Base-by-base conservation (phyloP, 257 asterid species). In the Vinca minor region DNA sequence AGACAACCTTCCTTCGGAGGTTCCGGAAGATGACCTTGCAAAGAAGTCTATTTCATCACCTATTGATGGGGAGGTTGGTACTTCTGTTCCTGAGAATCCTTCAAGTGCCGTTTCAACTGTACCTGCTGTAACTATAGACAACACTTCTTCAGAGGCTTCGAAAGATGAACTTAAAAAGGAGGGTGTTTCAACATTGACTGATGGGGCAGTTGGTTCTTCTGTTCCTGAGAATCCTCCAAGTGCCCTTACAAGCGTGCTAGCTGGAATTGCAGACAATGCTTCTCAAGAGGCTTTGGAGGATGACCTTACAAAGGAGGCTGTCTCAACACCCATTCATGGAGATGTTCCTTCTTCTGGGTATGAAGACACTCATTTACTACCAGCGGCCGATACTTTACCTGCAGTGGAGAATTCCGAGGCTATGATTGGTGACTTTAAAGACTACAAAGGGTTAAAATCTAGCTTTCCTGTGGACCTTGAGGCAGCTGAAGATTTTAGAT, bases 231-330 rank as follows among this genome's bases (percentile, higher is more conserved):
- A 54, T 54, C 60, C 1, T 28, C 35, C n/a, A 10, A 12, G 18
- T 3, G 10, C 42, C 10, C 3, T 38, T 38, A 4, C 10, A 38
- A 38, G 8, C 9, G 46, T 41, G 3, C 46, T 9, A 10, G 42
- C 46, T 41, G 46, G 46, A 57, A 67, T 62, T 3, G 72, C 58
- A 2, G 23, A 35, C 2, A 55, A 55, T 65, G 47, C 70, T 60
- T 25, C 67, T 18, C 42, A 38, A 62, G 69, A 59, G 25, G 8
- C 59, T 60, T 1, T 56, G 66, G 52, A 44, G 62, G 63, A 53
- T 57, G 81, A 69, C 35, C 71, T 66, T 55, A 75, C 59, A 64
- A 80, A 72, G 60, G 79, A 74, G 69, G 72, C 49, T 41, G 67
- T 67, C 34, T 57, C 25, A 17, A 62, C 38, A 21, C 2, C 65